Base-by-base conservation (phyloP, 106 monocot species). In the Acanthochlamys bracteata region DNA sequence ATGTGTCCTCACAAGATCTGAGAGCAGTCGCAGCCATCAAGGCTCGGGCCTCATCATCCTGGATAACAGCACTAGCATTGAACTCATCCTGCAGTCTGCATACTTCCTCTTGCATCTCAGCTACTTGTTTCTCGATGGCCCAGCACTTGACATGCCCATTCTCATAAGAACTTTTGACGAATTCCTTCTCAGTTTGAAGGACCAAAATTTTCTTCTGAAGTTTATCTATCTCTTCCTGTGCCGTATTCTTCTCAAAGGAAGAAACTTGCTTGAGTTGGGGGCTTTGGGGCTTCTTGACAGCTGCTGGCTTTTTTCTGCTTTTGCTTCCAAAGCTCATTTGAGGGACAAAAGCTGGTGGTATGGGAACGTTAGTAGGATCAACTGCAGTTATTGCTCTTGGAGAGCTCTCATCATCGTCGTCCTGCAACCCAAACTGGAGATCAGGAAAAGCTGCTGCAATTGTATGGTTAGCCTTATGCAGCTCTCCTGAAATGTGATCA, bases 101-200 rank as follows among this genome's bases (percentile, higher is more conserved):
- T 11, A 78, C 75, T 27, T 86, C 78, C 39, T 82, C 85, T 67
- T 78, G 78, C 78, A 86, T 61, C 14, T 82, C 81, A 25, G 21
- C 72, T 47, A 86, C 77, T 51, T 76, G 49, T 49, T 70, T 72
- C 66, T 86, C 85, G 53, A 86, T 66, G 0, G 75, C 78, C 85
- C 78, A 75, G 22, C 72, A 82, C 58, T 78, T 86, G 7, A 69
- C 66, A 0, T 78, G 51, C 24, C 78, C 78, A 40, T 53, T 82
- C 59, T 86, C 78, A 39, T 82, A 86, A 14, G 85, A 75, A 59
- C 82, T 82, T 70, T 78, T 86, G 42, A 86, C 67, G 26, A 72
- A 86, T 64, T 86, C 81, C 72, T 86, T 86, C 72, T 82, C 81
- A 16, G 85, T 82, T 25, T 86, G 85, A 20, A 86, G 80, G 33